phyloP scores from a whole-genome alignment of 495 filamentous ascomycete genomes.

The Aspergillus diversus region DNA sequence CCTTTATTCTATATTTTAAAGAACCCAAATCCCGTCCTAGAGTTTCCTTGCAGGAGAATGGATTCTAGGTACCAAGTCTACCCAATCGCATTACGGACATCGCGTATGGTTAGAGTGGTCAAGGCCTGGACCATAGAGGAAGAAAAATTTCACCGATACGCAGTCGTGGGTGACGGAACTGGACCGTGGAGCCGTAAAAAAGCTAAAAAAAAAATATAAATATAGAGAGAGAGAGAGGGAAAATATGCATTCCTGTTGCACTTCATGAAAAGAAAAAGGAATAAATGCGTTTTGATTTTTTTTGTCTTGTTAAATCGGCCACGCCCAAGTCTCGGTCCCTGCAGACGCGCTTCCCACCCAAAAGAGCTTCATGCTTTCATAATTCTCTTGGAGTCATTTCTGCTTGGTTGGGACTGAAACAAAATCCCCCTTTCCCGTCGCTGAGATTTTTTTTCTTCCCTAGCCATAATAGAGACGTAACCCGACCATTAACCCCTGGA shows the following conservation, averaged over 20 bases:
- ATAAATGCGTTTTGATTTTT: constrained; percentile 21
- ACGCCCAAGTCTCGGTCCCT: constrained; percentile 19
- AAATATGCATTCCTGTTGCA: constrained; percentile 8
- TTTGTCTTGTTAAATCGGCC: constrained; percentile 18
- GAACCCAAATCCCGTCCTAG: no score
- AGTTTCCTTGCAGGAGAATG: no score
- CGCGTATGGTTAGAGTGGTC: no score
- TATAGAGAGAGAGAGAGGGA: constrained; percentile 5
- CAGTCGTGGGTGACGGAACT: neutral
- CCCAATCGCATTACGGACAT: no score
- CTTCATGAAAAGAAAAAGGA: constrained; percentile 16
- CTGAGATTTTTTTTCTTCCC: constrained; percentile 36
- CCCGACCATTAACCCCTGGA: constrained; percentile 44
- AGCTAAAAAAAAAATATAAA: neutral
- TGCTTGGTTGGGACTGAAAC: constrained; percentile 9
- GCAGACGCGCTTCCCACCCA: constrained; percentile 14
- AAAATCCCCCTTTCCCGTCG: constrained; percentile 26
- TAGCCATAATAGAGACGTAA: constrained; percentile 36
- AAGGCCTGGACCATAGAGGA: no score
- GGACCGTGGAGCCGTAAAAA: neutral
- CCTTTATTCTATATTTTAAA: no score
- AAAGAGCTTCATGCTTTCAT: constrained; percentile 13
- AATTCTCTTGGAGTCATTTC: constrained; percentile 17
- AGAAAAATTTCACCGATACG: neutral
- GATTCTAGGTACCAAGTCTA: no score